Conservation (phyloP, 306 rosid genomes). For the Rosa lucieae region DNA sequence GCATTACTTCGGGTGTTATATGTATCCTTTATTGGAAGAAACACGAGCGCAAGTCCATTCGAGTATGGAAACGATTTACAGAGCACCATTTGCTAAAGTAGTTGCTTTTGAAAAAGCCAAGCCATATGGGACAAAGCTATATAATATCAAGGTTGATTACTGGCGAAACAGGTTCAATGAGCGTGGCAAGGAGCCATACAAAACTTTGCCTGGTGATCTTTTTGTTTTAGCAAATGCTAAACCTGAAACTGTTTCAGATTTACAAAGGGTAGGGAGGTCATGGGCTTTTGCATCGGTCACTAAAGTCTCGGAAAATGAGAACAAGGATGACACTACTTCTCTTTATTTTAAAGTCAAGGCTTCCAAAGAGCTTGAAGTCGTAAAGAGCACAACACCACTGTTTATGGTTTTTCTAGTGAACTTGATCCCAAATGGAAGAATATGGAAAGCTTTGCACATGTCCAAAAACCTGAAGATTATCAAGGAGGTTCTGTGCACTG, state of each 20-base stretch:
- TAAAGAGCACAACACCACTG: too few relatives aligned
- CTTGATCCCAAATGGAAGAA: too few relatives aligned
- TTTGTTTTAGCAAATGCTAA: conserved; percentile 55
- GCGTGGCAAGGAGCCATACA: conserved; percentile 32
- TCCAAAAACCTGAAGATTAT: too few relatives aligned
- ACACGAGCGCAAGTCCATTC: conserved; percentile 44
- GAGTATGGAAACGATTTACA: conserved; percentile 47
- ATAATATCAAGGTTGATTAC: conserved; percentile 32
- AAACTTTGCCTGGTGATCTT: conserved; percentile 46
- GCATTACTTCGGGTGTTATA: conserved; percentile 38
- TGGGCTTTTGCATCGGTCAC: conserved; percentile 51
- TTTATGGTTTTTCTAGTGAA: too few relatives aligned
- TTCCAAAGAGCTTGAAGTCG: too few relatives aligned
- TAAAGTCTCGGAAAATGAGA: conserved; percentile 29
- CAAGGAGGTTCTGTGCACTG: too few relatives aligned
- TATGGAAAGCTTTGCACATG: too few relatives aligned
- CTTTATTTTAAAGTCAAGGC: conserved; percentile 37
- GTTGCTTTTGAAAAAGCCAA: conserved; percentile 26
- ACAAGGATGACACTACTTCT: not conserved
- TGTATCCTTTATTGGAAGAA: conserved; percentile 57
- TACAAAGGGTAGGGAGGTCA: conserved; percentile 44
- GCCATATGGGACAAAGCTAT: conserved; percentile 13
- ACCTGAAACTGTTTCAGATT: conserved; percentile 47
- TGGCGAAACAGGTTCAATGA: conserved; percentile 53
- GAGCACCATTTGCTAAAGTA: conserved; percentile 53